A percentile compares a stretch with the other conserved stretches of the same genome.
These are phyloP conservation scores for Chlamydomonas sphaeroides DNA, from an alignment of 139 green algal species.

Conservation along the genomic window DNA sequence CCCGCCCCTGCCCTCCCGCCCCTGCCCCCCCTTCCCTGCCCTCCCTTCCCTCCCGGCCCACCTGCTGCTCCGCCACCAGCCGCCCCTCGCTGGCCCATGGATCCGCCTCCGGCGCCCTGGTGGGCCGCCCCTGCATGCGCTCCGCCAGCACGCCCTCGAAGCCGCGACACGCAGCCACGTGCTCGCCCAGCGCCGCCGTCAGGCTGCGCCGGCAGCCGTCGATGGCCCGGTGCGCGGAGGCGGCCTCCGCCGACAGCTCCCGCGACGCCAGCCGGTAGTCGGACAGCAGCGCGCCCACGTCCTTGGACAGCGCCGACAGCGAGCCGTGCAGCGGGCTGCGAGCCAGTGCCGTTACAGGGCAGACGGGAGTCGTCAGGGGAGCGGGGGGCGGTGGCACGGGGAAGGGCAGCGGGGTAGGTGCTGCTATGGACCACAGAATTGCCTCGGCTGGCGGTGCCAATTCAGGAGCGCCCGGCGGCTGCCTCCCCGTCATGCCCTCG, in stretches of 20 bases:
- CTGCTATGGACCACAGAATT: no score
- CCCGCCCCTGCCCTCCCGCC: no score
- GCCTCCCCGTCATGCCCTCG: no score
- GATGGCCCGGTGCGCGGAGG: slow-evolving; percentile 16
- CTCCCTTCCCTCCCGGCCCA: slow-evolving; percentile 49
- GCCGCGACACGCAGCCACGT: slow-evolving; percentile 11
- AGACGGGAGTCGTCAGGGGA: no score
- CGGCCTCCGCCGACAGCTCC: background rate
- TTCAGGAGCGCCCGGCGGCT: no score
- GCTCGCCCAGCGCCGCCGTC: slow-evolving; percentile 12
- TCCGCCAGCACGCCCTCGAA: slow-evolving; percentile 40
- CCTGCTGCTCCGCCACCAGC: slow-evolving; percentile 59
- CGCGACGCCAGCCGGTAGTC: slow-evolving; percentile 9
- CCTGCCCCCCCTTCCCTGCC: slow-evolving; percentile 54
- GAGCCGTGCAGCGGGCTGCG: slow-evolving; percentile 24
- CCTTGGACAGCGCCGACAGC: slow-evolving; percentile 9
- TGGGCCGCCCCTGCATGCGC: slow-evolving; percentile 17
- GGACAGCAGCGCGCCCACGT: slow-evolving; percentile 18
- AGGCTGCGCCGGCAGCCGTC: background rate
- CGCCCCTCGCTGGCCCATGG: slow-evolving; percentile 71
- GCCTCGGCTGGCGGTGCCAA: no score
- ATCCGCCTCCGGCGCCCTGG: slow-evolving; percentile 56
- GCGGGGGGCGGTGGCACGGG: no score
- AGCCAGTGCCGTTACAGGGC: no score
- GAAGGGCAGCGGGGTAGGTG: no score